phyloP scores from a whole-genome alignment of 2,329 filamentous ascomycete genomes.

The Alternaria infectoria region DNA sequence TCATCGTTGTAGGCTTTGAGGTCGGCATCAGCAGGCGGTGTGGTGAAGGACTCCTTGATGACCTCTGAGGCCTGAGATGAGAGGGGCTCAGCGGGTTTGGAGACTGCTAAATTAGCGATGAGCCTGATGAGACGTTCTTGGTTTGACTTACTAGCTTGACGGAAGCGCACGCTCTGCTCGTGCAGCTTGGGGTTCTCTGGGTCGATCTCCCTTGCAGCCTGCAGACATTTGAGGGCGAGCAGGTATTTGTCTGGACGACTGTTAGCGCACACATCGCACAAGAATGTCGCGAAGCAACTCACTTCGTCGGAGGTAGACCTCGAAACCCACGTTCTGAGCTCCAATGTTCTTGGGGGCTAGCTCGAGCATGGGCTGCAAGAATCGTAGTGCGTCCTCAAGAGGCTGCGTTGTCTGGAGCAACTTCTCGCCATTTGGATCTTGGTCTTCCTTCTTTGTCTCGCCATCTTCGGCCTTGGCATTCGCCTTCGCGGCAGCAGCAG shows the following conservation, averaged over 20 bases:
- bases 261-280: constrained; percentile 1
- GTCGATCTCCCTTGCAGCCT: constrained; percentile 73
- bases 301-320: constrained; percentile 86
- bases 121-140: neutral
- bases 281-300: no score
- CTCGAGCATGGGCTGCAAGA: constrained; percentile 80
- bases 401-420: constrained; percentile 83
- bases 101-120: constrained; percentile 30
- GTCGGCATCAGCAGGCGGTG: constrained; percentile 63
- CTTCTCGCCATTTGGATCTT: constrained; percentile 83
- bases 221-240: constrained; percentile 84
- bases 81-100: constrained; percentile 55
- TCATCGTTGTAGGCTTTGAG: constrained; percentile 70
- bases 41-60: constrained; percentile 70
- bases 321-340: constrained; percentile 84
- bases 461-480: constrained; percentile 65
- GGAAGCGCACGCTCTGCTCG: constrained; percentile 75
- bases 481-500: constrained; percentile 70
- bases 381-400: constrained; percentile 85
- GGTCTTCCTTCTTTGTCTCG: constrained; percentile 82
- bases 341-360: constrained; percentile 81
- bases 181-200: constrained; percentile 74
- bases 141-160: constrained; percentile 56
- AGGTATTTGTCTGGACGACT: constrained; percentile 75
- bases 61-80: constrained; percentile 72